A percentile compares a stretch with the other conserved stretches of the same genome.
phyloP scores from a whole-genome alignment of 1,284 basidiomycete species.

The Irpex sp. region DNA sequence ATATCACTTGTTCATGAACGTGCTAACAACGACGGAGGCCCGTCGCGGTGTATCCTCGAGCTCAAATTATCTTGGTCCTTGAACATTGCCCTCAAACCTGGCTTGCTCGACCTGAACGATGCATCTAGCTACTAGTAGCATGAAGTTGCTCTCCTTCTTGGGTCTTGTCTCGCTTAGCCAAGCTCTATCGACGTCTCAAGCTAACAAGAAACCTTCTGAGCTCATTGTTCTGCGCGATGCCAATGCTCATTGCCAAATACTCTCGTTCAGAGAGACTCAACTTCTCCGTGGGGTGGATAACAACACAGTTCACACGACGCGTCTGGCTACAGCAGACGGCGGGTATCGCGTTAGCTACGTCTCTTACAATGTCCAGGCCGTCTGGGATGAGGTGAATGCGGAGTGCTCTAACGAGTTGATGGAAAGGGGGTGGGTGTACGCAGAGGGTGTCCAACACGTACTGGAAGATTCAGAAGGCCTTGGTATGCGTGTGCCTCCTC shows the following conservation, averaged over 20 bases:
- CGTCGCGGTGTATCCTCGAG: background rate
- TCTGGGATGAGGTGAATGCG: slow-evolving; percentile 18
- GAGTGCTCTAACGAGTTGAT: slow-evolving; percentile 15
- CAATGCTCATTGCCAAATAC: slow-evolving; percentile 15
- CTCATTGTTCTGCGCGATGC: slow-evolving; percentile 19
- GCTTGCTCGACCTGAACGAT: background rate
- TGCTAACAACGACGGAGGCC: background rate
- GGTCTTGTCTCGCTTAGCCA: background rate
- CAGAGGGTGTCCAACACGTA: background rate
- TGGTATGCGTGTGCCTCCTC: slow-evolving; percentile 15
- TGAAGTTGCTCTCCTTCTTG: background rate
- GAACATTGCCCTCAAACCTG: background rate
- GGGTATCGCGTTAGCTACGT: slow-evolving; percentile 21
- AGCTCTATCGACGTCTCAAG: background rate
- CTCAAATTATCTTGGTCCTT: background rate
- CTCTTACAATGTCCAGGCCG: slow-evolving; percentile 9
- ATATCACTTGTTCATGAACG: background rate
- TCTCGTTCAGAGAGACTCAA: slow-evolving; percentile 16
- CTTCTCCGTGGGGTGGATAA: slow-evolving; percentile 16
- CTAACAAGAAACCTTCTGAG: slow-evolving; percentile 15
- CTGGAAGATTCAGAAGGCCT: background rate
- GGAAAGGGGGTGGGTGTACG: background rate
- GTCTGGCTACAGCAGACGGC: slow-evolving; percentile 4
- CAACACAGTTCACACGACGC: slow-evolving; percentile 9
- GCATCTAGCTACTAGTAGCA: background rate